These are phyloP conservation scores for Populus alba DNA, from an alignment of 345 rosid species.

Conservation along the genomic window DNA sequence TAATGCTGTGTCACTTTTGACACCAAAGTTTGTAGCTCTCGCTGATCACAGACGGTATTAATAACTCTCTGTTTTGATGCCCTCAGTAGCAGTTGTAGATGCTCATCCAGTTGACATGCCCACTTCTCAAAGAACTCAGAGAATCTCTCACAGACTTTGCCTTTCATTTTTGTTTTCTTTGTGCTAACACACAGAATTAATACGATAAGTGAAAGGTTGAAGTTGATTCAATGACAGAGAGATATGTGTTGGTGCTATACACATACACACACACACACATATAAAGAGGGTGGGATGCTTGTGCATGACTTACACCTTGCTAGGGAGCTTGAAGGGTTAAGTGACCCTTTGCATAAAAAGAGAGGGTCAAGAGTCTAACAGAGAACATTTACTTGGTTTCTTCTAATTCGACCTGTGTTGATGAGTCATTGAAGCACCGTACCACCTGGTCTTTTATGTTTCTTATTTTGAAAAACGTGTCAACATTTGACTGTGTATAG, in stretches of 20 bases:
- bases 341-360: slow-evolving; percentile 38
- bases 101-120: slow-evolving; percentile 52
- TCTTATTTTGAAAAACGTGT: slow-evolving; percentile 27
- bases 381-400: not conserved
- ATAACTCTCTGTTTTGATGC: slow-evolving; percentile 11
- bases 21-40: slow-evolving; percentile 42
- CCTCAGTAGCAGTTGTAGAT: slow-evolving; percentile 34
- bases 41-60: not conserved
- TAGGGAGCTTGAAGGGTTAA: slow-evolving; percentile 5
- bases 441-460: slow-evolving; percentile 37
- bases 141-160: slow-evolving; percentile 44
- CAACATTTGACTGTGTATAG: not conserved
- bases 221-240: not conserved
- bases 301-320: slow-evolving; percentile 24
- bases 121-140: slow-evolving; percentile 56
- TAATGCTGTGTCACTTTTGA: slow-evolving; percentile 61
- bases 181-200: no score
- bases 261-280: not conserved
- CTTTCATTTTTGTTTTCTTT: slow-evolving; percentile 30
- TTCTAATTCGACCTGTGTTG: slow-evolving; percentile 20
- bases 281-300: not conserved
- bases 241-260: no score
- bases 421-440: slow-evolving; percentile 32
- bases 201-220: not conserved
- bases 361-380: not conserved